Evolutionary conservation across 2,329 filamentous ascomycete genomes (phyloP), one percentile per base, ranked within the genome.

Genomic region (Phaeosphaeriaceae sp.): DNA sequence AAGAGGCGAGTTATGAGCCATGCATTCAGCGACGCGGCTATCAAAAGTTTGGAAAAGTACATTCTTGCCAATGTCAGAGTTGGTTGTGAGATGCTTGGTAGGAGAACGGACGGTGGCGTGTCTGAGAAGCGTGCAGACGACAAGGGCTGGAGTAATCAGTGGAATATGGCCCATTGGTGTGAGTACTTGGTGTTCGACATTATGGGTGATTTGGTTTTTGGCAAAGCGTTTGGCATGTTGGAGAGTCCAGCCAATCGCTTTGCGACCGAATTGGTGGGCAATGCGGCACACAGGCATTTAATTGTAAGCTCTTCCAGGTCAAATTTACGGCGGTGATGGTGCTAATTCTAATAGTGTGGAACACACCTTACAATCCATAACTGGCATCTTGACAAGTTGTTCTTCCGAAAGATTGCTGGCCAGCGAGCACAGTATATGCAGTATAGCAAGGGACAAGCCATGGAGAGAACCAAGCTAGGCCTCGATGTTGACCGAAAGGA

Each of bases 151-250:
- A 72, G 70, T 26, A 43, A 60, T 18, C 59, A 71, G 13, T 71
- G 75, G 59, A 77, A 82, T 46, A 75, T 80, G 54, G 74, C 74
- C 7, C 64, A 75, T 43, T 77, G 74, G 70, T 68, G 71, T 63
- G 66, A 76, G 49, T 79, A 73, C 67, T 61, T 81, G 30, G 73
- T 77, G 9, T 78, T 81, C 51, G 80, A 82, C 48, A 75, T 82
- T 47, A 81, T 83, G 75, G 77, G 77, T 11, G 77, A 80, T 50
- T 57, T 79, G 16, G 73, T 73, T 20, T 76, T 79, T 56, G 75
- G 76, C 2, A 76, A 78, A 55, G 64, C 75, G 34, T 77, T 79
- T 54, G 68, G 70, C 26, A 75, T 77, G 74, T 54, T 79, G 44
- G 70, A 74, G 52, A 66, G 71, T 13, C 66, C 69, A 4, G 60